Percentiles rank a stretch among this genome's conserved stretches.
phyloP scores from a whole-genome alignment of 352 stramenopile species.

The Globisporangium recalcitrans region DNA sequence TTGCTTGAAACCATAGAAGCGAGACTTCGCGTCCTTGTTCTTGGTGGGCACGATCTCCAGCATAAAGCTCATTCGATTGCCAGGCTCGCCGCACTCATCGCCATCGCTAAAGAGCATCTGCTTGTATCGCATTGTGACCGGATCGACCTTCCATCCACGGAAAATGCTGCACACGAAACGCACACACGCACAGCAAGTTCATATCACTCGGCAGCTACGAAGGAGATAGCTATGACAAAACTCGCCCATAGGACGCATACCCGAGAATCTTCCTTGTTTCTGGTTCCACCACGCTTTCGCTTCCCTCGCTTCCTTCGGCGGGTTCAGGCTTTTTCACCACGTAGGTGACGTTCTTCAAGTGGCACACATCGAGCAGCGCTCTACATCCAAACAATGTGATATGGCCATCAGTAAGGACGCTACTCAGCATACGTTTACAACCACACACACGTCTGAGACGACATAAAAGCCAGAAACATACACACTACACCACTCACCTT shows the following conservation, averaged over 20 bases:
- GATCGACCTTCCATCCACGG: conserved; percentile 73
- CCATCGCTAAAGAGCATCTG: conserved; percentile 75
- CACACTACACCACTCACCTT: conserved; percentile 25
- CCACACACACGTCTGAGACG: not conserved
- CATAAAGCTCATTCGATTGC: conserved; percentile 35
- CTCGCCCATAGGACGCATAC: conserved; percentile 18
- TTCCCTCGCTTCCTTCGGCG: conserved; percentile 8
- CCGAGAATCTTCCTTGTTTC: conserved; percentile 45
- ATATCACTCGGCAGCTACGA: not conserved
- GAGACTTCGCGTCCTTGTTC: conserved; percentile 30
- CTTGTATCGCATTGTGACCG: conserved; percentile 74
- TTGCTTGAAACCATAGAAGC: conserved; percentile 52
- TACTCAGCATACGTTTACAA: not conserved
- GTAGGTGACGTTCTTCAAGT: conserved; percentile 58
- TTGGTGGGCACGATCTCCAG: conserved; percentile 52
- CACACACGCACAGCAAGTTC: conserved; percentile 2
- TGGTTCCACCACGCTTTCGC: not conserved
- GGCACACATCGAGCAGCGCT: conserved; percentile 54
- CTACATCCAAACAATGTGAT: conserved; percentile 20
- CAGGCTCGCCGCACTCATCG: conserved; percentile 46
- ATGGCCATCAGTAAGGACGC: not conserved
- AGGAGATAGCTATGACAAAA: not conserved
- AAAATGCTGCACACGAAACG: conserved; percentile 49
- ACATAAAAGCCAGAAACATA: conserved; percentile 5
- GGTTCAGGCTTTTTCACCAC: conserved; percentile 19